Base-by-base conservation (phyloP, 768 basidiomycete species). In the Phylloporus arenicola region DNA sequence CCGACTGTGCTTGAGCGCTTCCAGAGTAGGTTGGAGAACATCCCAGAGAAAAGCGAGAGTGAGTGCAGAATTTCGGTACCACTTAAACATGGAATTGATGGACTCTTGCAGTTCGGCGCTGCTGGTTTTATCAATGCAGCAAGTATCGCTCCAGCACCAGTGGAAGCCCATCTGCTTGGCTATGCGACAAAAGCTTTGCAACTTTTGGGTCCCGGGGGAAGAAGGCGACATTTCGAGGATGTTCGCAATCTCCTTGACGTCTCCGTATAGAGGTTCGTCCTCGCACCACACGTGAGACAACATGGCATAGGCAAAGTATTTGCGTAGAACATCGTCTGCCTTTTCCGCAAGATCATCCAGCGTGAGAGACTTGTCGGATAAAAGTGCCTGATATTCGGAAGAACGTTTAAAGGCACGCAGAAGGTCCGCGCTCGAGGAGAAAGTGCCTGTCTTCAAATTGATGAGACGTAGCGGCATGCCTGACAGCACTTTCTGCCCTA, bases 91-190 rank as follows among this genome's bases (percentile, higher is more conserved):
- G 43, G 60, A 61, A n/a, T 58, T 56, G 39, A 68, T 62, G 46
- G 68, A 60, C 33, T 68, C 66, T 14, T 64, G 59, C 3, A 68
- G 54, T 39, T 68, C 65, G 12, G 60, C 62, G 17, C 60, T 67
- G 43, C 64, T 68, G 11, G 48, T 29, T 38, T 65, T 64, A 30
- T 67, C 60, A 17, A 64, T 65, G 24, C 68, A 69, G 14, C 59
- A 65, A 1, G 65, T 65, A 14, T 69, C 68, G 40, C 57, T 57
- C 65, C 65, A 69, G 37, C 62, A 60, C 52, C 61, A 60, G n/a
- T 2, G 45, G 43, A 56, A 65, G 38, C 52, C 53, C 2, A 33
- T 42, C n/a, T 52, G 43, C 35, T 51, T 53, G 33, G 63, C 63
- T 34, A 54, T 48, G 20, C 45, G 45, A 37, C 64, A 64, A 42